Conservation (phyloP, 1,284 basidiomycete genomes). For the Anthracocystis panici-leucophaei region DNA sequence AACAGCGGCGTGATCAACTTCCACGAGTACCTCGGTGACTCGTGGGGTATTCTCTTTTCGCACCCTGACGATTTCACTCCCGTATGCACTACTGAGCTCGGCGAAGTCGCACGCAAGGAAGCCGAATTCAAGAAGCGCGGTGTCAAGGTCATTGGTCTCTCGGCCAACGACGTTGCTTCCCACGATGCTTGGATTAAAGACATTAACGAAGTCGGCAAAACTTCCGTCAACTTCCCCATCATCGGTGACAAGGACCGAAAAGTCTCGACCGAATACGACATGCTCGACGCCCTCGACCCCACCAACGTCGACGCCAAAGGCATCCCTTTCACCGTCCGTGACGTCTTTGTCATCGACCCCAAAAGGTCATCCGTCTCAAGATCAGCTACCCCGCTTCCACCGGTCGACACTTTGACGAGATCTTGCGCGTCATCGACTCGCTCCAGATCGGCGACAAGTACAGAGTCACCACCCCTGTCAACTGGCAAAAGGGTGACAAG, state of each 20-base stretch:
- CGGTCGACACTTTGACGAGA: constrained; percentile 78
- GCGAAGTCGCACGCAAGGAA: constrained; percentile 88
- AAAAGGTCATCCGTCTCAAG: constrained; percentile 76
- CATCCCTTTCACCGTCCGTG: constrained; percentile 74
- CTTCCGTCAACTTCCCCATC: constrained; percentile 89
- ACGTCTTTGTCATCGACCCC: constrained; percentile 69
- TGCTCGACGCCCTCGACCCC: constrained; percentile 94
- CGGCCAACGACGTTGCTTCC: constrained; percentile 84
- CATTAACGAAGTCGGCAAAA: constrained; percentile 79
- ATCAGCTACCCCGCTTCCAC: constrained; percentile 79
- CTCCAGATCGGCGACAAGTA: constrained; percentile 86
- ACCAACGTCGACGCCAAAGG: constrained; percentile 95
- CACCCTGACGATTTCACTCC: constrained; percentile 81
- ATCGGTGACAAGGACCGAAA: constrained; percentile 91
- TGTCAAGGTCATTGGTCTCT: constrained; percentile 82
- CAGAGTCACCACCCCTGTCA: constrained; percentile 77
- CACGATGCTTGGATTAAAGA: constrained; percentile 93
- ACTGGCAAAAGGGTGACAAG: constrained; percentile 93
- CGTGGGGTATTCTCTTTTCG: constrained; percentile 77
- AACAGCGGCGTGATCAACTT: constrained; percentile 73
- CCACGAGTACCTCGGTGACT: constrained; percentile 88
- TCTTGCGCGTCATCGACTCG: constrained; percentile 84
- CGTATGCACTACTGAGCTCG: constrained; percentile 86
- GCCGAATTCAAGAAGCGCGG: constrained; percentile 86
- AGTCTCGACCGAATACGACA: constrained; percentile 77